phyloP scores from a whole-genome alignment of 2,329 filamentous ascomycete genomes.

The Exophiala calicioides region DNA sequence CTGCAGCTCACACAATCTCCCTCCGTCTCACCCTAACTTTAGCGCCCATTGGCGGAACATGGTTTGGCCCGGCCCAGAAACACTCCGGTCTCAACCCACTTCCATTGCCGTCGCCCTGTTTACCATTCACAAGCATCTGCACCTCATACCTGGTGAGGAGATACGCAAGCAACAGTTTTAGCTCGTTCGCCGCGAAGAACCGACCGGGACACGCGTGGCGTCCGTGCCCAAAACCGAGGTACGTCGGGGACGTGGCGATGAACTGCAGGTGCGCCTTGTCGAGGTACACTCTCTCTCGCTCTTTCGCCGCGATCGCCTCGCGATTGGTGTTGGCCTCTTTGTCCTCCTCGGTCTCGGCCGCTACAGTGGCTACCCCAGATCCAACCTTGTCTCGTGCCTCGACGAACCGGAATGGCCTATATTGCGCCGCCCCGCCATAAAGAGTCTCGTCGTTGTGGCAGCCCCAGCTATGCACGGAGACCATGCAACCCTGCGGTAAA shows the following conservation, averaged over 20 bases:
- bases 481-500: constrained; percentile 47
- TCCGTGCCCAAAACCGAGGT: constrained; percentile 61
- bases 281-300: constrained; percentile 29
- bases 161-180: constrained; percentile 34
- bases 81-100: constrained; percentile 13
- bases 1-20: neutral
- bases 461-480: constrained; percentile 49
- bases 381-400: constrained; percentile 39
- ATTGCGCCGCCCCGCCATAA: constrained; percentile 45
- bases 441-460: constrained; percentile 51
- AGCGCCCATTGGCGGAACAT: constrained; percentile 18
- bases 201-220: constrained; percentile 46
- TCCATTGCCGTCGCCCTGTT: constrained; percentile 4
- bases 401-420: constrained; percentile 55
- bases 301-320: neutral
- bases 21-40: constrained; percentile 22
- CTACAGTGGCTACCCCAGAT: neutral
- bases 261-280: constrained; percentile 35
- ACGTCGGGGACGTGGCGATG: constrained; percentile 54
- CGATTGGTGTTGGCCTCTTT: neutral
- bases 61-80: constrained; percentile 18
- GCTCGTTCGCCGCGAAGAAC: constrained; percentile 33
- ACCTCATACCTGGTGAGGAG: constrained; percentile 37
- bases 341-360: neutral
- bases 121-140: constrained; percentile 15